Conservation (phyloP, 176 grass and related monocot genomes). For the Poa annua region DNA sequence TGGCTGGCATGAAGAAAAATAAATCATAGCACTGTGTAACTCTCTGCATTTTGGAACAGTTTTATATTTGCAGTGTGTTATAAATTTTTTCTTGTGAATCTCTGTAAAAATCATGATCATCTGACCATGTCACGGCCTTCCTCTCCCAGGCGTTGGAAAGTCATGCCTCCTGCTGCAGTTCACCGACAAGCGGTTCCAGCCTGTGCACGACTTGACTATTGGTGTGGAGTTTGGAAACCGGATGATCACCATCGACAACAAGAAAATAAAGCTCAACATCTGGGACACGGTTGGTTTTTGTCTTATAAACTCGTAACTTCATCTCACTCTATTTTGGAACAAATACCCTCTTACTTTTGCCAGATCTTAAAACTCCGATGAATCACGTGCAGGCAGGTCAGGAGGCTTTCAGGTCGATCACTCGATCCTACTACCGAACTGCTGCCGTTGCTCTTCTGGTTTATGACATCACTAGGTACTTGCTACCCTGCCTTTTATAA, state of each 20-base stretch:
- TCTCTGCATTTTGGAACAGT: too few relatives aligned
- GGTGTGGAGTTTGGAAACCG: slow-evolving; percentile 62
- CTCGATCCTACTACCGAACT: slow-evolving; percentile 62
- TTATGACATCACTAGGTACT: slow-evolving; percentile 72
- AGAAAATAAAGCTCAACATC: slow-evolving; percentile 68
- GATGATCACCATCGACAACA: slow-evolving; percentile 56
- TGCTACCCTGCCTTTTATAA: not conserved
- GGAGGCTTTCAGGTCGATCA: slow-evolving; percentile 64
- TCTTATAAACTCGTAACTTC: not conserved
- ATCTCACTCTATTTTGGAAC: not conserved
- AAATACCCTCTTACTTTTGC: not conserved
- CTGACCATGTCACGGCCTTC: not conserved
- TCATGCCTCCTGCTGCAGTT: slow-evolving; percentile 70
- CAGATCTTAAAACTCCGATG: not conserved
- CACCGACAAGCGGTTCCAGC: slow-evolving; percentile 67
- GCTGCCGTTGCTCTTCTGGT: slow-evolving; percentile 64
- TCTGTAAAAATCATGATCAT: not conserved
- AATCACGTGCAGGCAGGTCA: slow-evolving; percentile 58
- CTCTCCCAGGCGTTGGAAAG: slow-evolving; percentile 57
- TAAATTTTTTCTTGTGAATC: not conserved
- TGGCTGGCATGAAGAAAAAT: too few relatives aligned
- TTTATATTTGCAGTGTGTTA: too few relatives aligned
- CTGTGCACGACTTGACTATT: slow-evolving; percentile 63
- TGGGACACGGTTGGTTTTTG: slow-evolving; percentile 61
- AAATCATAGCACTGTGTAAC: too few relatives aligned